A percentile compares a stretch with the other conserved stretches of the same genome.
phyloP scores from a whole-genome alignment of 257 asterid genomes.

The Buddleja alternifolia region DNA sequence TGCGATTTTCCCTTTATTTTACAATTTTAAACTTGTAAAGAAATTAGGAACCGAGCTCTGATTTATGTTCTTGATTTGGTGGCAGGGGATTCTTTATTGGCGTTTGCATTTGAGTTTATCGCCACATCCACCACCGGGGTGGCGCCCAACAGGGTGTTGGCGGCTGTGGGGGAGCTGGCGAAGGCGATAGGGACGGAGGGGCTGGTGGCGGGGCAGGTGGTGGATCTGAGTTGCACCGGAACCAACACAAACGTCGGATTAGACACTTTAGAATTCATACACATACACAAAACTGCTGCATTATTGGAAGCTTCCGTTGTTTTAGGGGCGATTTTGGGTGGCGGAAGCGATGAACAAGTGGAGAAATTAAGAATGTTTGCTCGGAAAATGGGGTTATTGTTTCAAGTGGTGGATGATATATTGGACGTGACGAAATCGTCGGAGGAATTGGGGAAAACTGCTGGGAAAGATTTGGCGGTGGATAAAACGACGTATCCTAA shows the following conservation, averaged over 20 bases:
- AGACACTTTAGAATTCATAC: slow-evolving; percentile 44
- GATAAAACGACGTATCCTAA: slow-evolving; percentile 44
- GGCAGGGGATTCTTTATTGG: slow-evolving; percentile 40
- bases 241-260: slow-evolving; percentile 32
- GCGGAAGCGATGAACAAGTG: slow-evolving; percentile 37
- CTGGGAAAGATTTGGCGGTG: slow-evolving; percentile 36
- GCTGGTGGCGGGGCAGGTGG: slow-evolving; percentile 50
- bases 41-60: not conserved
- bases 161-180: slow-evolving; percentile 44
- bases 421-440: slow-evolving; percentile 43
- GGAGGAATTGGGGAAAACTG: slow-evolving; percentile 39
- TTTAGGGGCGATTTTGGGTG: slow-evolving; percentile 46
- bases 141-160: slow-evolving; percentile 33
- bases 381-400: slow-evolving; percentile 41
- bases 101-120: slow-evolving; percentile 43
- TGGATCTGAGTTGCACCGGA: slow-evolving; percentile 39
- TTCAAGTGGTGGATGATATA: slow-evolving; percentile 47
- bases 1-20: no score
- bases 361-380: slow-evolving; percentile 43
- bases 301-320: slow-evolving; percentile 44
- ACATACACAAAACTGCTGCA: slow-evolving; percentile 46
- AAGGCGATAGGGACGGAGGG: slow-evolving; percentile 48
- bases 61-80: not conserved
- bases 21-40: no score
- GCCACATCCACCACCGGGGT: slow-evolving; percentile 32